Percentiles rank a stretch among this genome's conserved stretches.
These are phyloP conservation scores for Pyrenophora teres DNA, from an alignment of 2,329 filamentous ascomycete genomes.

Conservation along the genomic window DNA sequence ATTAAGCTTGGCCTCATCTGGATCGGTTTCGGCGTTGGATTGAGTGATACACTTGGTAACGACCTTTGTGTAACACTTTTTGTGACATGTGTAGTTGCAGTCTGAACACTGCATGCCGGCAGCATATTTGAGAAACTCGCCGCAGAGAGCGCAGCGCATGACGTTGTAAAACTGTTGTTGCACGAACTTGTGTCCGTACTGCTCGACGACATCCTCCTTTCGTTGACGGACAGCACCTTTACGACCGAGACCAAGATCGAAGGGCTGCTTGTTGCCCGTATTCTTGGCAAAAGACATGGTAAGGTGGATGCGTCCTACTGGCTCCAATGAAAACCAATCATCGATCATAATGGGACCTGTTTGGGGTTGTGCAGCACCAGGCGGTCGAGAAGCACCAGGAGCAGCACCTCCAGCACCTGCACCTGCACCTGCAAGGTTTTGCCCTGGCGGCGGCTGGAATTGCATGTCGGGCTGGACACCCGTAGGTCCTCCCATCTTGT, in stretches of 20 bases:
- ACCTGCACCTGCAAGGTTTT: slow-evolving; percentile 43
- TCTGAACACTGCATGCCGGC: slow-evolving; percentile 99
- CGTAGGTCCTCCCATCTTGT: slow-evolving; percentile 77
- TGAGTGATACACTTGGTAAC: slow-evolving; percentile 99
- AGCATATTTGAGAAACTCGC: slow-evolving; percentile 97
- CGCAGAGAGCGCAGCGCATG: slow-evolving; percentile 97
- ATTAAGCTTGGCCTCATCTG: slow-evolving; percentile 99
- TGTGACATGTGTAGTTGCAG: slow-evolving; percentile 99
- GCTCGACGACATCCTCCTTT: slow-evolving; percentile 98
- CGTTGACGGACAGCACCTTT: slow-evolving; percentile 96
- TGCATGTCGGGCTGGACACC: slow-evolving; percentile 59
- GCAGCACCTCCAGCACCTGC: slow-evolving; percentile 44
- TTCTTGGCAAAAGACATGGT: slow-evolving; percentile 92
- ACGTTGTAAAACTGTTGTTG: slow-evolving; percentile 99
- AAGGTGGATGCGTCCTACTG: slow-evolving; percentile 88
- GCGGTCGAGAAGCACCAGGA: slow-evolving; percentile 47
- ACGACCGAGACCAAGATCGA: slow-evolving; percentile 88
- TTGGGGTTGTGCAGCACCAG: slow-evolving; percentile 54
- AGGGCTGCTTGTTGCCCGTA: slow-evolving; percentile 77
- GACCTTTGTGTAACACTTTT: slow-evolving; percentile 94
- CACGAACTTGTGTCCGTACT: slow-evolving; percentile 98
- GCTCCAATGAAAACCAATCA: slow-evolving; percentile 96
- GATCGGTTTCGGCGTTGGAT: slow-evolving; percentile 96
- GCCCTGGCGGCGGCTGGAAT: slow-evolving; percentile 57
- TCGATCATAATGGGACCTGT: slow-evolving; percentile 70